Evolutionary conservation across 371 early-diverging fungal species (phyloP), one percentile per base, ranked within the genome.

Genomic region (Coemansia sp.): DNA sequence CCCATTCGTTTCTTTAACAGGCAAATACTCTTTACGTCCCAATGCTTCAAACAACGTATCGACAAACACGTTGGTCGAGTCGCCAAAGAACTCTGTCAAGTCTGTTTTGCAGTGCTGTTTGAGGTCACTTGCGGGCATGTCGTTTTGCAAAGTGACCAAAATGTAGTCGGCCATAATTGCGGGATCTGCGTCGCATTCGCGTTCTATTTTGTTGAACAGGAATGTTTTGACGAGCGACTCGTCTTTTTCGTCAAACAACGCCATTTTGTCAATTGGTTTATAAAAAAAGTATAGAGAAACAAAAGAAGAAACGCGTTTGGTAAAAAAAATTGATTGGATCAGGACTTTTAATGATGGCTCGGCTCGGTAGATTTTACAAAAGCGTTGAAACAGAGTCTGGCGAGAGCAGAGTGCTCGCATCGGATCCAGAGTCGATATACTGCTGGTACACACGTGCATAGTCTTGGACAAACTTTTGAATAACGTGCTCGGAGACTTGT

Each of bases 121-220:
- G 9, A 71, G 62, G 17, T 71, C 76, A 5, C 21, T n/a, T 32
- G 55, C 65, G 46, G 44, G 58, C 71, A 71, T 71, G 40, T 76
- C 72, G 68, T 76, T 76, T 48, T 71, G 71, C 54, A 76, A 55
- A 6, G 76, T 76, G 0, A 76, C 68, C 21, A 76, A 32, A 19
- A 76, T 65, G 28, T 76, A 76, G 65, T 76, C 76, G 2, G 76
- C 58, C 76, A 76, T 71, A n/a, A 67, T 76, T 0, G 51, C 66
- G 0, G 76, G 76, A 39, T 76, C 76, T 8, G 71, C 72, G 57
- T 71, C 72, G 53, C 68, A 73, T 66, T 71, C 71, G 24, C 64
- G 67, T 36, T 71, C 59, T 19, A 76, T 76, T 58, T 76, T 76
- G 65, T 71, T 67, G 63, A 67, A 67, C 3, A 76, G 59, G 36